Percentiles rank a stretch among this genome's conserved stretches.
Evolutionary conservation across 83 land plant species (phyloP).

Genomic region (Diphasiastrum complanatum): DNA sequence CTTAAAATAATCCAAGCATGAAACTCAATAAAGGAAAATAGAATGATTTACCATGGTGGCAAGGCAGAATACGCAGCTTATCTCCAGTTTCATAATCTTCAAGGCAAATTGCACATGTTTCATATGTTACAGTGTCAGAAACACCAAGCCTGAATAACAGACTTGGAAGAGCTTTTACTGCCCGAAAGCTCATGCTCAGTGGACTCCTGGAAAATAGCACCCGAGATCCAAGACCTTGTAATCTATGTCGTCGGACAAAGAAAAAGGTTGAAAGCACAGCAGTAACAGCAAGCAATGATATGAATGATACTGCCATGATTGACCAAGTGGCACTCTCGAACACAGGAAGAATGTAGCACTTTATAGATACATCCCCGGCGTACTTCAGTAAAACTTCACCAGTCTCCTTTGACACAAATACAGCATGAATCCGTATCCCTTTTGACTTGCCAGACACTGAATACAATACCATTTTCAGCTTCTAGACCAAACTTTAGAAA

Average conservation of each 20-base stretch:
- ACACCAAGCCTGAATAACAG: constrained; percentile 33
- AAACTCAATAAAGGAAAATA: too few species aligned
- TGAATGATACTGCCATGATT: constrained; percentile 39
- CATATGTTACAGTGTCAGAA: constrained; percentile 29
- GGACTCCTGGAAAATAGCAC: background rate
- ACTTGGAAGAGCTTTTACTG: constrained; percentile 52
- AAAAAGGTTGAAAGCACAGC: constrained; percentile 28
- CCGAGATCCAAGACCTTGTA: constrained; percentile 6
- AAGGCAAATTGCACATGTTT: constrained; percentile 65
- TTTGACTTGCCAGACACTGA: constrained; percentile 47
- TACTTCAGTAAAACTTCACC: constrained; percentile 41
- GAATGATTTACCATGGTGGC: constrained; percentile 70
- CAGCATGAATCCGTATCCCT: constrained; percentile 45
- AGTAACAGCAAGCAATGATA: constrained; percentile 37
- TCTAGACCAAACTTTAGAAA: too few species aligned
- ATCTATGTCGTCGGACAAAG: constrained; percentile 28
- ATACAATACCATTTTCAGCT: too few species aligned
- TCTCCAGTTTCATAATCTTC: constrained; percentile 68
- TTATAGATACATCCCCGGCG: constrained; percentile 28
- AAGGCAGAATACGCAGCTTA: constrained; percentile 50
- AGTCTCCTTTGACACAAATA: constrained; percentile 50
- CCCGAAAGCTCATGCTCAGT: constrained; percentile 24
- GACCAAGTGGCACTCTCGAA: constrained; percentile 34
- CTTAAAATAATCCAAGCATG: too few species aligned
- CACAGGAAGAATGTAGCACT: constrained; percentile 39